phyloP scores from a whole-genome alignment of 495 filamentous ascomycete genomes.

The Neurospora intermedia region DNA sequence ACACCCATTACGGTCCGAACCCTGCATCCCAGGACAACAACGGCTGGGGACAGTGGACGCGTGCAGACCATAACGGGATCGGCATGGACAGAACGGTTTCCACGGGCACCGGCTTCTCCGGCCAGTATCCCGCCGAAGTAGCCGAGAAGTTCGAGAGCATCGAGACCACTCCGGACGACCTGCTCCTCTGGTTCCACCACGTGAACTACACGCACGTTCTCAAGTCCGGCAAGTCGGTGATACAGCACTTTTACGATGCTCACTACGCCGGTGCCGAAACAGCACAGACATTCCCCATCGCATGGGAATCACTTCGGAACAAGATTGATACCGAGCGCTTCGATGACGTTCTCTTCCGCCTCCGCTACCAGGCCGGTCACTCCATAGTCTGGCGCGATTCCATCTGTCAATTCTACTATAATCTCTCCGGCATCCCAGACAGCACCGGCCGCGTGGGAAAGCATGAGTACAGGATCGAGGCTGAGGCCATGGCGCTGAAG shows the following conservation, averaged over 20 bases:
- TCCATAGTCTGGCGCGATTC: conserved; percentile 59
- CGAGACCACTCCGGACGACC: conserved; percentile 55
- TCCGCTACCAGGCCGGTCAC: conserved; percentile 58
- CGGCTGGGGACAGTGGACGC: conserved; percentile 64
- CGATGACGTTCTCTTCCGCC: conserved; percentile 43
- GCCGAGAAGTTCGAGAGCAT: conserved; percentile 46
- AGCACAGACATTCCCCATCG: conserved; percentile 44
- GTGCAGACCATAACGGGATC: conserved; percentile 46
- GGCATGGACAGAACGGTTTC: conserved; percentile 63
- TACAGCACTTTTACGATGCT: conserved; percentile 68
- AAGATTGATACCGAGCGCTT: conserved; percentile 53
- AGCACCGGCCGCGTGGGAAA: conserved; percentile 40
- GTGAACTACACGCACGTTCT: conserved; percentile 56
- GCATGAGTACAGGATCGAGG: conserved; percentile 54
- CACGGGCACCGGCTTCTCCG: conserved; percentile 54
- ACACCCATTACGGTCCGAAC: conserved; percentile 57
- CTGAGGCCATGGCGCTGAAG: conserved; percentile 48
- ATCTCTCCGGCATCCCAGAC: conserved; percentile 49
- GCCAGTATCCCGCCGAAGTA: conserved; percentile 55
- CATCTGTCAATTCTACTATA: conserved; percentile 50
- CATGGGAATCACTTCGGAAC: conserved; percentile 44
- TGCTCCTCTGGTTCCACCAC: conserved; percentile 69
- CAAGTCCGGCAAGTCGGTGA: conserved; percentile 56
- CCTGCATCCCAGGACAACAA: conserved; percentile 58
- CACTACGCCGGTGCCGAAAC: conserved; percentile 52